These are phyloP conservation scores for Verbena officinalis DNA, from an alignment of 257 asterid genomes.

Conservation along the genomic window DNA sequence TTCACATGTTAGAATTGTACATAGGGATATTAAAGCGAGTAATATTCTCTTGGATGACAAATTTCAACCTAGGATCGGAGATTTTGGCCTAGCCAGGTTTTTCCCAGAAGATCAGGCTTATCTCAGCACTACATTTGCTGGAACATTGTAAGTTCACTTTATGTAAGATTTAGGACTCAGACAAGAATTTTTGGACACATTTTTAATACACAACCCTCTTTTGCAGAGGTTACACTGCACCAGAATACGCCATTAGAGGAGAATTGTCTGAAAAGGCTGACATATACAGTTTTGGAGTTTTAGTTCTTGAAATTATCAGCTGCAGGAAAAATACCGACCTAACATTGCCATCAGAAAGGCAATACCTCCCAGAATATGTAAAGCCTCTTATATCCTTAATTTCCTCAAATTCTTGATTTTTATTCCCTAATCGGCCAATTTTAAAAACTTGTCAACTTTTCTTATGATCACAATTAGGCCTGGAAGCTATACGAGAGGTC, in stretches of 20 bases:
- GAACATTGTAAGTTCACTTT: slow-evolving; percentile 67
- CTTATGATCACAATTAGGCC: slow-evolving; percentile 46
- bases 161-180: neutral
- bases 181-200: slow-evolving; percentile 7
- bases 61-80: slow-evolving; percentile 77
- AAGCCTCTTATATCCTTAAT: slow-evolving; percentile 2
- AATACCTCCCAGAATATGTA: slow-evolving; percentile 84
- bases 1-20: slow-evolving; percentile 75
- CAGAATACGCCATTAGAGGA: slow-evolving; percentile 78
- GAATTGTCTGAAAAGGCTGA: slow-evolving; percentile 81
- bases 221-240: slow-evolving; percentile 80
- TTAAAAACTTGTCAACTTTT: slow-evolving; percentile 2
- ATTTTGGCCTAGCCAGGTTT: slow-evolving; percentile 84
- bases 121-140: slow-evolving; percentile 88
- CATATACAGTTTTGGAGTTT: slow-evolving; percentile 75
- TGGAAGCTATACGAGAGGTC: slow-evolving; percentile 76
- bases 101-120: slow-evolving; percentile 91
- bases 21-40: slow-evolving; percentile 86
- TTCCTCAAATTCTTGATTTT: neutral
- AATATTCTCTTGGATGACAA: slow-evolving; percentile 81
- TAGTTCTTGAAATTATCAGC: slow-evolving; percentile 70
- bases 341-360: slow-evolving; percentile 67
- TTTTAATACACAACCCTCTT: neutral
- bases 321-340: slow-evolving; percentile 73
- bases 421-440: neutral